Evolutionary conservation across 495 filamentous ascomycete species (phyloP), one percentile per base, ranked within the genome.

Genomic region (Glarea lozoyensis): DNA sequence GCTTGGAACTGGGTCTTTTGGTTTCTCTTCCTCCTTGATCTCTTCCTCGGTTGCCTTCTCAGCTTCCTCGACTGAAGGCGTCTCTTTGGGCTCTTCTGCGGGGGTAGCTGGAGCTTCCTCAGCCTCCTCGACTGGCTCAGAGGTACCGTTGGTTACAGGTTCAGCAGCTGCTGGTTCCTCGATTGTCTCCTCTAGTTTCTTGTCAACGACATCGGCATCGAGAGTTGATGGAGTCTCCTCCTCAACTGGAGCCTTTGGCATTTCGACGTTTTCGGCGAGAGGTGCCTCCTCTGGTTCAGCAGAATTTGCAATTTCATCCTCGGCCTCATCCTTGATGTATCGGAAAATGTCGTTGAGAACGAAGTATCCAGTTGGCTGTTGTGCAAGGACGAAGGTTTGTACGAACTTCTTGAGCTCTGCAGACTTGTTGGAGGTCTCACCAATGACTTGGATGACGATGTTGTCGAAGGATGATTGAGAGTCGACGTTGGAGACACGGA

Each of bases 331-430:
- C 27, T 79, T 75, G 45, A 98, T 76, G 64, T 88, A 97, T 33
- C 92, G 74, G 67, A 98, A 88, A 60, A 98, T 95, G 48, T 98
- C 92, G 59, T 98, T 98, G 46, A 97, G 76, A 2, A 98, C 92
- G 53, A 94, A 98, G 68, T 97, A 98, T 38, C 92, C 92, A 33
- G 90, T 95, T 20, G 86, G 86, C 67, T 98, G 92, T 61, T 90
- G 79, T 9, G 92, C 93, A 41, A 98, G 80, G 38, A 98, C 88
- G 52, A 98, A 98, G n/a, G 92, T 96, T 71, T 98, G 92, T 10
- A 86, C 79, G 54, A 97, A 98, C 62, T 95, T 95, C 69, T 84
- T 88, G 47, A 88, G 86, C 16, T 88, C 85, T 45, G 79, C 78
- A 15, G 76, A 78, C 62, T 92, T 93, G 70, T 92, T 96, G 50